Percentiles rank a stretch among this genome's conserved stretches.
phyloP scores from a whole-genome alignment of 192 early-diverging fungal genomes.

The Dissophora globulifera region DNA sequence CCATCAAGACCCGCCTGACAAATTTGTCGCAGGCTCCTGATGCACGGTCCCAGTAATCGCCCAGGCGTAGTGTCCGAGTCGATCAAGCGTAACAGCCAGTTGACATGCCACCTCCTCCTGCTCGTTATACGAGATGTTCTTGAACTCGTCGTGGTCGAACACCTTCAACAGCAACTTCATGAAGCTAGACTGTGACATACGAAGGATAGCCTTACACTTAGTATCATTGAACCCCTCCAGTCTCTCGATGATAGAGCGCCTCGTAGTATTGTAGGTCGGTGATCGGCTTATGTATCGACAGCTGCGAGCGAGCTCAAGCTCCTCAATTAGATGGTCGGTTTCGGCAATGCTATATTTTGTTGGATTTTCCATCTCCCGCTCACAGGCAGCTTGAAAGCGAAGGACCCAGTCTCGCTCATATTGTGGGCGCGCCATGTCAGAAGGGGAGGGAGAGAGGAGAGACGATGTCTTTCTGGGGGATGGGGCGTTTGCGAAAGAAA shows the following conservation, averaged over 20 bases:
- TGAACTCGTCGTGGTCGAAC: background rate
- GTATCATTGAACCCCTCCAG: background rate
- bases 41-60: background rate
- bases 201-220: background rate
- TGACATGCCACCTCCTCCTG: conserved; percentile 9
- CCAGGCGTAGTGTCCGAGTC: conserved; percentile 6
- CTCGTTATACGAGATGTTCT: background rate
- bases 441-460: too few species aligned
- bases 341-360: too few species aligned
- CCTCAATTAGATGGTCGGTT: too few species aligned
- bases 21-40: background rate
- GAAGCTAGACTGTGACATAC: background rate
- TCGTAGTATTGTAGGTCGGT: background rate
- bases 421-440: too few species aligned
- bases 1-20: background rate
- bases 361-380: too few species aligned
- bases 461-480: too few species aligned
- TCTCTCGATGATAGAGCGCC: background rate
- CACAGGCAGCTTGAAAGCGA: too few species aligned
- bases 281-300: background rate
- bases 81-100: conserved; percentile 15
- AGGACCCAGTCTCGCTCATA: too few species aligned
- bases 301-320: background rate
- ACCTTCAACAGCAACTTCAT: background rate
- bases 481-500: too few species aligned